A percentile compares a stretch with the other conserved stretches of the same genome.
Conservation (phyloP, 2,329 filamentous ascomycete genomes). For the Aspergillus tanneri region DNA sequence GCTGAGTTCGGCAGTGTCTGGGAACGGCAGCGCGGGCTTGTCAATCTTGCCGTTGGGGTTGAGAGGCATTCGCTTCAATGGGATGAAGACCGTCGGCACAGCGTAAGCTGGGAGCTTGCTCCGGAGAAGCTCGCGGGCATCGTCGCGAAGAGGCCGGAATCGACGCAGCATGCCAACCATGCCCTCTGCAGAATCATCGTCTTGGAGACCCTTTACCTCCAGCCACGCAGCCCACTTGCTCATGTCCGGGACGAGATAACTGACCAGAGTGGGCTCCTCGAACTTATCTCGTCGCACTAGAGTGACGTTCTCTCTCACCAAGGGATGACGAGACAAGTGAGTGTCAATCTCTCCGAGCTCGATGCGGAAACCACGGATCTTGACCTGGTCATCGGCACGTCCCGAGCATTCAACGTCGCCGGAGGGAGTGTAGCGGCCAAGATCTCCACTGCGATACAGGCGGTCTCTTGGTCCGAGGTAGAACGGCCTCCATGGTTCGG, state of each 20-base stretch:
- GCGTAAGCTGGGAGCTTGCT: constrained; percentile 71
- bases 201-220: constrained; percentile 53
- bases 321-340: constrained; percentile 69
- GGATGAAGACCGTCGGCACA: constrained; percentile 71
- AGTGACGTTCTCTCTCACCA: constrained; percentile 83
- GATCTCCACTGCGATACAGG: constrained; percentile 82
- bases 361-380: constrained; percentile 93
- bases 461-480: constrained; percentile 82
- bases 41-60: constrained; percentile 87
- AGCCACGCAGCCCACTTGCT: constrained; percentile 71
- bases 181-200: constrained; percentile 50
- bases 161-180: constrained; percentile 59
- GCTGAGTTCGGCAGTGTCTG: constrained; percentile 66
- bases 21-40: constrained; percentile 76
- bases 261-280: constrained; percentile 83
- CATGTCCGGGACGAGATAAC: constrained; percentile 83
- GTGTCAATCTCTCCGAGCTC: constrained; percentile 92
- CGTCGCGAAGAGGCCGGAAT: constrained; percentile 60
- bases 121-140: constrained; percentile 67
- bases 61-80: constrained; percentile 70
- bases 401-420: constrained; percentile 78
- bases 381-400: constrained; percentile 84
- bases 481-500: constrained; percentile 73
- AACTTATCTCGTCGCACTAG: constrained; percentile 78
- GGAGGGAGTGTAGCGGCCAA: constrained; percentile 70